Evolutionary conservation across 257 asterid genomes (phyloP).

Genomic region (Eucommia ulmoides): DNA sequence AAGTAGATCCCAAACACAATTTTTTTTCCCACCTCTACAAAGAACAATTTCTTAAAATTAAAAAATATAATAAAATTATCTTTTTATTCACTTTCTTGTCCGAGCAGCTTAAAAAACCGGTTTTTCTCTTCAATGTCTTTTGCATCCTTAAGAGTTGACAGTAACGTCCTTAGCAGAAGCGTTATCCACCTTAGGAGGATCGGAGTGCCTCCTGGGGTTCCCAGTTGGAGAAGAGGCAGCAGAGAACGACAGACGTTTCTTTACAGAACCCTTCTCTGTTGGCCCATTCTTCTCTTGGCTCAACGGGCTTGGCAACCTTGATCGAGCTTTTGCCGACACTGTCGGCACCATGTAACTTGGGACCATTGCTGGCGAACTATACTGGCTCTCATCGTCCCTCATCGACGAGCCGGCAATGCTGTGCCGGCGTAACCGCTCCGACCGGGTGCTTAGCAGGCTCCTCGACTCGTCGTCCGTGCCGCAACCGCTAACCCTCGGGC

Average conservation of each 20-base stretch:
- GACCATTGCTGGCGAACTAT: conserved; percentile 42
- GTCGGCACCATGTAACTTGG: conserved; percentile 69
- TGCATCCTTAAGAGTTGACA: background rate
- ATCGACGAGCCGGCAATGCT: conserved; percentile 55
- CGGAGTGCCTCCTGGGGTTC: conserved; percentile 36
- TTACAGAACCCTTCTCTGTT: conserved; percentile 31
- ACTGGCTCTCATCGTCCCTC: conserved; percentile 74
- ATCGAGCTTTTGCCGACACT: conserved; percentile 50
- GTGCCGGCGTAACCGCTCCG: conserved; percentile 51
- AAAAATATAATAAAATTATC: background rate
- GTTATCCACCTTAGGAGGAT: conserved; percentile 18
- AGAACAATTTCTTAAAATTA: background rate
- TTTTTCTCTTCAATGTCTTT: too few relatives aligned
- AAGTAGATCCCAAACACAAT: too few relatives aligned
- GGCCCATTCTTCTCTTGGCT: conserved; percentile 28
- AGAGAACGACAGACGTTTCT: conserved; percentile 48
- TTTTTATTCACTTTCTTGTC: background rate
- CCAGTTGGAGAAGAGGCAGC: conserved; percentile 30
- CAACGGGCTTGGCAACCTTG: conserved; percentile 39
- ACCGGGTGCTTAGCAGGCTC: conserved; percentile 45
- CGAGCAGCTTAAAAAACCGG: background rate
- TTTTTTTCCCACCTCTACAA: background rate
- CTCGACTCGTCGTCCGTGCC: conserved; percentile 47
- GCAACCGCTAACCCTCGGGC: conserved; percentile 25
- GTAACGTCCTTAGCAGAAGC: conserved; percentile 3